Conservation (phyloP, 2,329 filamentous ascomycete species). For the Exophiala lecanii-corni region DNA sequence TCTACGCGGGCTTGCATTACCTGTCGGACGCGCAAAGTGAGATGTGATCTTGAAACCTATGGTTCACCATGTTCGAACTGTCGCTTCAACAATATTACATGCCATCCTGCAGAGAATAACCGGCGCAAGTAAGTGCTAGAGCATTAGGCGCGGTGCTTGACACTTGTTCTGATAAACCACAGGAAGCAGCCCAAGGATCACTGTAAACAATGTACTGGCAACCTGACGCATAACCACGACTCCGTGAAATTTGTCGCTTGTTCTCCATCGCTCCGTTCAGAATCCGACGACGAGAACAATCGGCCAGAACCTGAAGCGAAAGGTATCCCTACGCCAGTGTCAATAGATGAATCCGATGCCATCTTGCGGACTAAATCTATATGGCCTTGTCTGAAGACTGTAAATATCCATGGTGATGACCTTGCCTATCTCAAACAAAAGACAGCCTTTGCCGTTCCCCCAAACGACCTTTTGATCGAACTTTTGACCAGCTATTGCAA, state of each 20-base stretch:
- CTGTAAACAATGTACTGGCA: slow-evolving; percentile 28
- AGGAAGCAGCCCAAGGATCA: slow-evolving; percentile 10
- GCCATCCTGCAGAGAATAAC: slow-evolving; percentile 10
- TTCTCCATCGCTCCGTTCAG: slow-evolving; percentile 27
- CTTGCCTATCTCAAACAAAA: slow-evolving; percentile 76
- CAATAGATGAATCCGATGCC: neutral
- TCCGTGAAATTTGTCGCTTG: neutral
- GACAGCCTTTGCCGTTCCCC: slow-evolving; percentile 73
- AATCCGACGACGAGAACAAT: slow-evolving; percentile 41
- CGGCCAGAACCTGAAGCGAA: slow-evolving; percentile 30
- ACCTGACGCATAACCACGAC: slow-evolving; percentile 34
- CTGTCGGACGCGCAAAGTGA: slow-evolving; percentile 48
- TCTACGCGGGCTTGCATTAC: slow-evolving; percentile 49
- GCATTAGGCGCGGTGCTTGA: slow-evolving; percentile 4
- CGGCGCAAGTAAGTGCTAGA: slow-evolving; percentile 3
- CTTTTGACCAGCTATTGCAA: slow-evolving; percentile 79
- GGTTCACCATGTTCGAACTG: slow-evolving; percentile 35
- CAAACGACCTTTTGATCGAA: slow-evolving; percentile 65
- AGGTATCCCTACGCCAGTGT: neutral
- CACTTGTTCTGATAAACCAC: neutral
- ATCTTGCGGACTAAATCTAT: neutral
- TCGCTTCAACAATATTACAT: slow-evolving; percentile 27
- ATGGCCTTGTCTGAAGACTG: slow-evolving; percentile 72
- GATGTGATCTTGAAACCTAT: slow-evolving; percentile 49
- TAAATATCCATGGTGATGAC: slow-evolving; percentile 71